Base-by-base conservation (phyloP, 108 stramenopile genomes). In the Pseudonitzschia multistriata region DNA sequence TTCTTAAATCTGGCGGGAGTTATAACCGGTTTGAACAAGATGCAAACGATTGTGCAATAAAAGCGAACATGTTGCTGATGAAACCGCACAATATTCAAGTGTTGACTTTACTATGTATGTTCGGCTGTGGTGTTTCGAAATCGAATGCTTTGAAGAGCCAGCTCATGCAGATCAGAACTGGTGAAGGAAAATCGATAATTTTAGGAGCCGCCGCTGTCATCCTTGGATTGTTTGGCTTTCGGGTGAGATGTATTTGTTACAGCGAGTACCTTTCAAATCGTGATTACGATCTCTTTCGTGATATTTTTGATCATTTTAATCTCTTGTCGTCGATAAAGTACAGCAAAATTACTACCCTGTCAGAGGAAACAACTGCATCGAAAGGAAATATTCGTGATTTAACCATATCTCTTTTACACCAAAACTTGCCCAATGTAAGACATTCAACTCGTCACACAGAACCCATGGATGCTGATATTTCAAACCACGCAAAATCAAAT, bases 141-240 rank as follows among this genome's bases (percentile, higher is more conserved):
- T 27, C 53, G 13, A 59, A 47, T n/a, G 45, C 45, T 15, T 72
- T 82, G 14, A 73, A 83, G 36, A 86, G 72, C 64, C 83, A 80
- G 60, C 57, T 86, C n/a, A 79, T 82, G 81, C 83, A 81, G 57
- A 81, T 81, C 39, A 53, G 85, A 37, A 86, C 82, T 10, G 80
- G 82, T 22, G 84, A 85, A 53, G 85, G 85, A 10, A 86, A 86
- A 59, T 86, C 85, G 11, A 83, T 86, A 70, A 86, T 83, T 27
- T 60, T 86, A 7, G 85, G 83, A 15, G 83, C 83, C 29, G 81
- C 83, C 14, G 74, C 85, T 33, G 53, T 60, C 2, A 68, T 82
- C 49, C 57, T 86, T 33, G 76, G 70, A 14, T 65, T 86, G 34
- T 66, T 86, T 7, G 85, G 85, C 1, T 86, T 86, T 52, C 37